Evolutionary conservation across 2,329 filamentous ascomycete genomes (phyloP), one percentile per base, ranked within the genome.

Genomic region (Botrytis fabae): DNA sequence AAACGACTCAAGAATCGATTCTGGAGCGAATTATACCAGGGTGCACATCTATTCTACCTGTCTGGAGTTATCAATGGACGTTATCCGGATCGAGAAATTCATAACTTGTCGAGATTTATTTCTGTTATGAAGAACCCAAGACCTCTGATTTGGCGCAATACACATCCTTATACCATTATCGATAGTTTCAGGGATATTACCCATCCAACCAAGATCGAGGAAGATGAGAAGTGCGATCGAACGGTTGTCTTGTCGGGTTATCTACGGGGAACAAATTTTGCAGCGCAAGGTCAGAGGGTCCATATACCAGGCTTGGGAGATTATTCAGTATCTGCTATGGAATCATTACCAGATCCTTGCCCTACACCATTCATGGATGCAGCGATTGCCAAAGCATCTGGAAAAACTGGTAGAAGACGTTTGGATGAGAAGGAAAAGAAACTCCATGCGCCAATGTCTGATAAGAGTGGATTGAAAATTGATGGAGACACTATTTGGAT

Each of bases 51-150:
- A 0, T 99, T 99, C 83, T 98, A 98, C 80, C 88, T 99, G 8
- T 97, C 94, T 1, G 96, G 96, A 79, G 95, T 99, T 51, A 92
- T 98, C 78, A 99, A 99, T 82, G 96, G 96, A 60, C 89, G 96
- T 76, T 99, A 99, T 80, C 97, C 96, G 0, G 96, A 99, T 82
- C 91, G 97, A 76, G 97, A 99, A 83, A 90, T 99, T 25, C 93
- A 98, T 84, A 99, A 99, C 80, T 83, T 99, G 71, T 97, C 94
- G 22, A 90, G 97, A 72, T 99, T 99, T 82, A 86, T 99, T 77
- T 97, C 93, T 32, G 94, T 99, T 77, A 99, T 99, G 97, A 99
- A 99, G 86, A 99, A 97, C 81, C 95, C 97, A 7, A 89, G 96
- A 74, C 96, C 96, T n/a, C 86, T 99, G 44, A 87, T 99, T 60